Percentiles rank a stretch among this genome's conserved stretches.
These are phyloP conservation scores for Nemania sp. DNA, from an alignment of 2,329 filamentous ascomycete genomes.

Conservation along the genomic window DNA sequence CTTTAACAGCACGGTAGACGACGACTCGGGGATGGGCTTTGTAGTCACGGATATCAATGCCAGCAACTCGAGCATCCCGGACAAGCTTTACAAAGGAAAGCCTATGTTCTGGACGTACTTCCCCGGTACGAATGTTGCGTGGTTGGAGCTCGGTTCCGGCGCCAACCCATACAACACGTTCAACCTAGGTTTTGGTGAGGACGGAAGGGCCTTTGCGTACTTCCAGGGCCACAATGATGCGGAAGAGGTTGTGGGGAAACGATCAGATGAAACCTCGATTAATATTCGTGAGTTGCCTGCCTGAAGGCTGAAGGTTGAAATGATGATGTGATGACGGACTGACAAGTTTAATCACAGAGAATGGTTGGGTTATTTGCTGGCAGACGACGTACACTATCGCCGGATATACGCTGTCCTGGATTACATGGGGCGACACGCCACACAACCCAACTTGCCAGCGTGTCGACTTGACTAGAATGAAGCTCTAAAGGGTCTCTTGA, in stretches of 20 bases:
- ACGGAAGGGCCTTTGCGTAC: slow-evolving; percentile 23
- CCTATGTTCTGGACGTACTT: slow-evolving; percentile 33
- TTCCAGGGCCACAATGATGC: slow-evolving; percentile 24
- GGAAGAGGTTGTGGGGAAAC: slow-evolving; percentile 18
- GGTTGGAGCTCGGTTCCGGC: slow-evolving; percentile 25
- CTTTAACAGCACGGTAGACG: slow-evolving; percentile 21
- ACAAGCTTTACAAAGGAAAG: slow-evolving; percentile 27
- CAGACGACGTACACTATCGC: slow-evolving; percentile 21
- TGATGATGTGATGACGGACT: slow-evolving; percentile 20
- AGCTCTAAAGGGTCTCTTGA: slow-evolving; percentile 7
- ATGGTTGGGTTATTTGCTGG: slow-evolving; percentile 30
- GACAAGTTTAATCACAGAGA: slow-evolving; percentile 12
- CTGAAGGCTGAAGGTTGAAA: not conserved
- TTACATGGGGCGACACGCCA: slow-evolving; percentile 22
- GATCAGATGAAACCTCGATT: slow-evolving; percentile 13
- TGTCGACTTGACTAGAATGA: slow-evolving; percentile 26
- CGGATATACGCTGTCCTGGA: slow-evolving; percentile 30
- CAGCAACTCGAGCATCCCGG: slow-evolving; percentile 8
- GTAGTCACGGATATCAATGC: slow-evolving; percentile 31
- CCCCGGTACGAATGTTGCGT: slow-evolving; percentile 24
- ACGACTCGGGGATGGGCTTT: slow-evolving; percentile 16
- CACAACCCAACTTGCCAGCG: slow-evolving; percentile 31
- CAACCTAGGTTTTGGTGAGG: slow-evolving; percentile 10
- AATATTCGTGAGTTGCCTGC: slow-evolving; percentile 23
- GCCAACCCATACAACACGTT: slow-evolving; percentile 27